Evolutionary conservation across 192 early-diverging fungal genomes (phyloP).

Genomic region (Rhizoclosmatium globosum): DNA sequence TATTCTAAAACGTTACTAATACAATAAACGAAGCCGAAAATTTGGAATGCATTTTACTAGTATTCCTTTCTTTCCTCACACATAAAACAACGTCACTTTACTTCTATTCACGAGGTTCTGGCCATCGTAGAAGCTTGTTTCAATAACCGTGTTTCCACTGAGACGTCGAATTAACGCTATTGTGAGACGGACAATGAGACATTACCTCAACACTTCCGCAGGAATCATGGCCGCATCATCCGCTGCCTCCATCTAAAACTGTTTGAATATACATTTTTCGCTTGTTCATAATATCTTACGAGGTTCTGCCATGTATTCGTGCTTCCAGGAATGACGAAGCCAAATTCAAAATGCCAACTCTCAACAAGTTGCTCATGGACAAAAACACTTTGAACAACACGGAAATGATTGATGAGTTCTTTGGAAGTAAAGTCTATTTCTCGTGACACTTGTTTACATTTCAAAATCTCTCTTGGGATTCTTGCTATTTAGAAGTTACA

Average conservation of each 20-base stretch:
- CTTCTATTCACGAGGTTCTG: conserved; percentile 1
- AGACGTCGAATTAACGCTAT: too few species aligned
- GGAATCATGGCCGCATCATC: conserved; percentile 23
- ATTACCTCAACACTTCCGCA: conserved; percentile 31
- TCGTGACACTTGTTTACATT: conserved; percentile 19
- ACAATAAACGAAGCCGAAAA: too few species aligned
- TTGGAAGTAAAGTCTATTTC: conserved; percentile 40
- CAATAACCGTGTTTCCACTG: conserved; percentile 29
- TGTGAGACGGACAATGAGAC: not conserved
- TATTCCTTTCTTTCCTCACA: not conserved
- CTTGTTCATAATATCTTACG: not conserved
- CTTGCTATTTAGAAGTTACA: not conserved
- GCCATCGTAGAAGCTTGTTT: conserved; percentile 28
- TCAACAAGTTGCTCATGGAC: not conserved
- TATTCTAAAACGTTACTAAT: too few species aligned
- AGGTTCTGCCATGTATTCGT: conserved; percentile 41
- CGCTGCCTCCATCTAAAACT: conserved; percentile 17
- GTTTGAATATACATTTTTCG: not conserved
- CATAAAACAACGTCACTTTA: conserved; percentile 22
- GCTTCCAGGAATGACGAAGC: conserved; percentile 36
- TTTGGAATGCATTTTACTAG: too few species aligned
- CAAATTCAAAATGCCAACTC: conserved; percentile 39
- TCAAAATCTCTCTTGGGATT: conserved; percentile 23
- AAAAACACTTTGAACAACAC: conserved; percentile 1
- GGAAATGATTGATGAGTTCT: conserved; percentile 14